Evolutionary conservation across 352 stramenopile genomes (phyloP).

Genomic region (Phytopythium helicoides): DNA sequence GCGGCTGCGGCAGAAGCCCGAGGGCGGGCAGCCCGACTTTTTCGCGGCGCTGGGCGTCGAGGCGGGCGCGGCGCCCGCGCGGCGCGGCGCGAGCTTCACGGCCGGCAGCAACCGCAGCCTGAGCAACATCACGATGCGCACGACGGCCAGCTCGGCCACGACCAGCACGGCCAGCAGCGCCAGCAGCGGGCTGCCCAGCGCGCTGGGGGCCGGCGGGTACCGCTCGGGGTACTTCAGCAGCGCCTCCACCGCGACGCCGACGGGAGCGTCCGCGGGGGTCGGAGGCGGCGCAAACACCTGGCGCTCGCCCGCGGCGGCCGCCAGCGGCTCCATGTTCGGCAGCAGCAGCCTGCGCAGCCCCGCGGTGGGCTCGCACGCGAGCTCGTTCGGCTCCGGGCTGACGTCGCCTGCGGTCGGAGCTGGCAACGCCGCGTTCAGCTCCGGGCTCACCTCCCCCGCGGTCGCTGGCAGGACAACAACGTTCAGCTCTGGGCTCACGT

Average conservation of each 20-base stretch:
- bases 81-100: conserved; percentile 17
- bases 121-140: conserved; percentile 24
- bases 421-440: too few species aligned
- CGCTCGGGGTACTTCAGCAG: conserved; percentile 18
- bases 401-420: too few species aligned
- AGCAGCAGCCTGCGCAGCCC: conserved; percentile 18
- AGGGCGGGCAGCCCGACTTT: conserved; percentile 39
- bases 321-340: conserved; percentile 9
- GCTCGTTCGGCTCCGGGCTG: too few species aligned
- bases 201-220: not conserved
- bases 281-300: conserved; percentile 1
- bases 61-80: conserved; percentile 15
- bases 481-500: too few species aligned
- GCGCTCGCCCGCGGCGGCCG: not conserved
- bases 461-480: conserved; percentile 15
- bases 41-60: conserved; percentile 56
- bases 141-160: not conserved
- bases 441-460: too few species aligned
- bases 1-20: conserved; percentile 60
- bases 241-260: conserved; percentile 13
- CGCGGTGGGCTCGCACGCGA: not conserved
- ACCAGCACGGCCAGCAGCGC: conserved; percentile 37
- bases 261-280: conserved; percentile 14
- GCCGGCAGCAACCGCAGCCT: conserved; percentile 32
- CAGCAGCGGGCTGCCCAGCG: too few species aligned